These are phyloP conservation scores for Neurospora sp. DNA, from an alignment of 495 filamentous ascomycete species.

Conservation along the genomic window DNA sequence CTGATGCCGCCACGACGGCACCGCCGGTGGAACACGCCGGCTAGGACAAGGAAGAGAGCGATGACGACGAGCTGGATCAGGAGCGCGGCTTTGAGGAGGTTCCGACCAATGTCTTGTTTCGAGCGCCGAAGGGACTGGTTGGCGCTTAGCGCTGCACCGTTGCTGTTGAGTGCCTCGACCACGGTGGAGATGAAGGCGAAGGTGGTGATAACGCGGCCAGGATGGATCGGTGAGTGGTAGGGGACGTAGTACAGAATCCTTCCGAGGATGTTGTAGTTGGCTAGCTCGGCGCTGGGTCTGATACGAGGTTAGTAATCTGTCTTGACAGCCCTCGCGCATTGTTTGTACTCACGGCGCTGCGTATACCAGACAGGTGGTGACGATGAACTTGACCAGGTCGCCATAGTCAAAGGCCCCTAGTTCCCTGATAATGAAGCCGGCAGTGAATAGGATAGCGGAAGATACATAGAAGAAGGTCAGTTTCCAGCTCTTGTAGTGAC, in stretches of 20 bases:
- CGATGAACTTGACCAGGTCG: constrained; percentile 48
- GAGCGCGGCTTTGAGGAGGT: constrained; percentile 55
- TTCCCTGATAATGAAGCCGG: constrained; percentile 49
- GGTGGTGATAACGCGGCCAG: constrained; percentile 64
- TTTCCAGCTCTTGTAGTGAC: constrained; percentile 40
- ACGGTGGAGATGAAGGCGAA: constrained; percentile 54
- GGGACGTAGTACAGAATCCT: constrained; percentile 72
- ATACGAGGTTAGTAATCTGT: neutral
- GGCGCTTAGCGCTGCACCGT: constrained; percentile 53
- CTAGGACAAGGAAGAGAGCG: constrained; percentile 47
- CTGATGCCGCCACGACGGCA: constrained; percentile 44
- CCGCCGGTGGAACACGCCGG: constrained; percentile 47
- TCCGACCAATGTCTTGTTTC: constrained; percentile 43
- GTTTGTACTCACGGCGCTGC: constrained; percentile 50
- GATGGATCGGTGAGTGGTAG: constrained; percentile 67
- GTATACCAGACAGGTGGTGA: constrained; percentile 51
- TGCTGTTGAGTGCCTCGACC: constrained; percentile 58
- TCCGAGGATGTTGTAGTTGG: constrained; percentile 68
- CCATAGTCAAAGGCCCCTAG: constrained; percentile 49
- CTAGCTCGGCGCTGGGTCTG: constrained; percentile 61
- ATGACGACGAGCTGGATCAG: constrained; percentile 60
- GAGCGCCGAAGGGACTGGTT: constrained; percentile 37
- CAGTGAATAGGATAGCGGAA: constrained; percentile 36
- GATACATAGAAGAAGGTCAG: constrained; percentile 29
- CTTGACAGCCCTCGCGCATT: neutral